Evolutionary conservation across 1,139 yeast genomes (phyloP).

Genomic region (Pichia sp.): DNA sequence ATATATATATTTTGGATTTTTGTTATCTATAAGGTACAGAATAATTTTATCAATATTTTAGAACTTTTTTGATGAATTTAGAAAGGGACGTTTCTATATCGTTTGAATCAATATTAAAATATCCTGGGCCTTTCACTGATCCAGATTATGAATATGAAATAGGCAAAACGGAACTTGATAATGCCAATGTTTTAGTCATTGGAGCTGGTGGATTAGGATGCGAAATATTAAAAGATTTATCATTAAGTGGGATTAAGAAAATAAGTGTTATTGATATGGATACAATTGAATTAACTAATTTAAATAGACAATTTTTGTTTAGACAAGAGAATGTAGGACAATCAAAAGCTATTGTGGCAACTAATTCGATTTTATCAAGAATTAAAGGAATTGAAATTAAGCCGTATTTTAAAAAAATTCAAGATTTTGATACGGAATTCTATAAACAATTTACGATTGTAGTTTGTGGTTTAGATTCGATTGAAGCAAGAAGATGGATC

Average conservation of each 20-base stretch:
- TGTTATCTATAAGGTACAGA: too few species aligned
- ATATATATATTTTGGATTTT: too few species aligned
- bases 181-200: slow-evolving; percentile 45
- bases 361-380: slow-evolving; percentile 47
- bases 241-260: slow-evolving; percentile 65
- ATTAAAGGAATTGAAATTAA: slow-evolving; percentile 44
- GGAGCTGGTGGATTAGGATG: slow-evolving; percentile 99
- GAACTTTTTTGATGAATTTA: too few species aligned
- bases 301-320: slow-evolving; percentile 90
- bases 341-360: slow-evolving; percentile 79
- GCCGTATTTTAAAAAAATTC: slow-evolving; percentile 61
- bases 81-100: neutral
- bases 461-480: slow-evolving; percentile 83
- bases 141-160: slow-evolving; percentile 23
- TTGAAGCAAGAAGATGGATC: slow-evolving; percentile 90
- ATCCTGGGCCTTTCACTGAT: slow-evolving; percentile 28
- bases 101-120: slow-evolving; percentile 13
- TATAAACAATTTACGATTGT: slow-evolving; percentile 67
- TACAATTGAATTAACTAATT: slow-evolving; percentile 82
- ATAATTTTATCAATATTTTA: too few species aligned
- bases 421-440: slow-evolving; percentile 60
- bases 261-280: slow-evolving; percentile 93
- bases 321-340: slow-evolving; percentile 70
- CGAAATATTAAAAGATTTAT: slow-evolving; percentile 80
- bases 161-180: slow-evolving; percentile 24